These are phyloP conservation scores for Penicillium sp. DNA, from an alignment of 2,329 filamentous ascomycete species.

Conservation along the genomic window DNA sequence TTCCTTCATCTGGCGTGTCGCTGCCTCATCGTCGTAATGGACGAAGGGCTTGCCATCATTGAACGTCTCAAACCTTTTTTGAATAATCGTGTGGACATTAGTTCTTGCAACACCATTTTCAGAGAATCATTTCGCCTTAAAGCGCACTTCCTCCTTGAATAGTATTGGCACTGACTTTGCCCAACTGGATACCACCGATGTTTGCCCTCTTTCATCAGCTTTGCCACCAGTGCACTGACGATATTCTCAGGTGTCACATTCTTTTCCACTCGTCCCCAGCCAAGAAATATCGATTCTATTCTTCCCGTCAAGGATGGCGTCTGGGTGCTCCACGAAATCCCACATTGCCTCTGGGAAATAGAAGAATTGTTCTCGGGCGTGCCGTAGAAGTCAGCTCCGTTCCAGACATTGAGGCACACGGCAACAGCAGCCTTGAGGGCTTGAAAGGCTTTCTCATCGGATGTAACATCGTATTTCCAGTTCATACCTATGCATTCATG, in stretches of 20 bases:
- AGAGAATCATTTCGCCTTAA: background rate
- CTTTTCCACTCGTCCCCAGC: background rate
- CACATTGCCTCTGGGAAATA: background rate
- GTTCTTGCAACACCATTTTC: background rate
- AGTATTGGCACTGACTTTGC: background rate
- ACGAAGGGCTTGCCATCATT: background rate
- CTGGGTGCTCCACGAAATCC: background rate
- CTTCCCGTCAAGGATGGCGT: background rate
- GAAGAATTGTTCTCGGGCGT: background rate
- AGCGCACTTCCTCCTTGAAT: background rate
- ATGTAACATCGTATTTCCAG: background rate
- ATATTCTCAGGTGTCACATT: background rate
- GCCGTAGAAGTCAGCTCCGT: background rate
- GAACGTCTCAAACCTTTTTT: background rate
- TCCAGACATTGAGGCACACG: background rate
- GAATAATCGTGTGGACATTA: background rate
- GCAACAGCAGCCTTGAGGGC: background rate
- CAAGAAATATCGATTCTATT: background rate
- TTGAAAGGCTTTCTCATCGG: background rate
- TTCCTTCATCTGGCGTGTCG: background rate
- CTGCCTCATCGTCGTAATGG: background rate
- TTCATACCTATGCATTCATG: background rate
- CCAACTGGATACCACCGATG: background rate
- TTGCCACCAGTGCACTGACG: background rate
- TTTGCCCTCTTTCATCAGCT: background rate